These are phyloP conservation scores for Byssoonygena ceratinophila DNA, from an alignment of 2,329 filamentous ascomycete species.

Conservation along the genomic window DNA sequence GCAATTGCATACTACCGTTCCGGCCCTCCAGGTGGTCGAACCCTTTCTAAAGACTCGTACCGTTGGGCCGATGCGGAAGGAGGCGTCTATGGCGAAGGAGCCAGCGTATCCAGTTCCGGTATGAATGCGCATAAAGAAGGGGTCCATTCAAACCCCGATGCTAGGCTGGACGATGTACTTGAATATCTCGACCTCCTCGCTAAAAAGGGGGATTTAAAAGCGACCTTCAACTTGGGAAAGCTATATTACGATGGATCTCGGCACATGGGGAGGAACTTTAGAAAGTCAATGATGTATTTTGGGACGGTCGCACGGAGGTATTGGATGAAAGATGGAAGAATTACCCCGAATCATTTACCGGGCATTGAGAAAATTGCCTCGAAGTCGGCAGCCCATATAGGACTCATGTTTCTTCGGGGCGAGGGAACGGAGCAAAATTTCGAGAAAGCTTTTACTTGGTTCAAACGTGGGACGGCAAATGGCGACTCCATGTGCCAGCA, in stretches of 20 bases:
- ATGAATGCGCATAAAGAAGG: slow-evolving; percentile 64
- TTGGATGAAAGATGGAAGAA: slow-evolving; percentile 69
- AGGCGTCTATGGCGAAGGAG: slow-evolving; percentile 89
- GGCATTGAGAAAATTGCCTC: slow-evolving; percentile 67
- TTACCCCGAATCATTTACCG: slow-evolving; percentile 57
- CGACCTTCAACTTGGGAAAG: slow-evolving; percentile 73
- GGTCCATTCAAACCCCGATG: slow-evolving; percentile 68
- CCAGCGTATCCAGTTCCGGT: slow-evolving; percentile 79
- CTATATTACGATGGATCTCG: slow-evolving; percentile 81
- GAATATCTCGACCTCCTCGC: slow-evolving; percentile 89
- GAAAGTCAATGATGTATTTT: slow-evolving; percentile 69
- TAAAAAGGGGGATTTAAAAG: slow-evolving; percentile 77
- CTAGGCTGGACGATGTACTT: slow-evolving; percentile 82
- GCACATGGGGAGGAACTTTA: slow-evolving; percentile 61
- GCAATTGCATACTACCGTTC: slow-evolving; percentile 78
- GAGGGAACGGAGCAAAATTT: slow-evolving; percentile 75
- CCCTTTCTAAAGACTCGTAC: slow-evolving; percentile 66
- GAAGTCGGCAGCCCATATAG: slow-evolving; percentile 77
- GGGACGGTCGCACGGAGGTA: slow-evolving; percentile 66
- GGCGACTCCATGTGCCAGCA: slow-evolving; percentile 78
- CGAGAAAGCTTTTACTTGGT: slow-evolving; percentile 67
- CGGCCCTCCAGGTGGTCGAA: slow-evolving; percentile 78
- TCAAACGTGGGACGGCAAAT: slow-evolving; percentile 63
- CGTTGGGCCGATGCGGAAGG: slow-evolving; percentile 82
- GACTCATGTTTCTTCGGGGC: slow-evolving; percentile 78